A percentile compares a stretch with the other conserved stretches of the same genome.
Conservation (phyloP, 176 grass and related monocot species). For the Secale cereale region DNA sequence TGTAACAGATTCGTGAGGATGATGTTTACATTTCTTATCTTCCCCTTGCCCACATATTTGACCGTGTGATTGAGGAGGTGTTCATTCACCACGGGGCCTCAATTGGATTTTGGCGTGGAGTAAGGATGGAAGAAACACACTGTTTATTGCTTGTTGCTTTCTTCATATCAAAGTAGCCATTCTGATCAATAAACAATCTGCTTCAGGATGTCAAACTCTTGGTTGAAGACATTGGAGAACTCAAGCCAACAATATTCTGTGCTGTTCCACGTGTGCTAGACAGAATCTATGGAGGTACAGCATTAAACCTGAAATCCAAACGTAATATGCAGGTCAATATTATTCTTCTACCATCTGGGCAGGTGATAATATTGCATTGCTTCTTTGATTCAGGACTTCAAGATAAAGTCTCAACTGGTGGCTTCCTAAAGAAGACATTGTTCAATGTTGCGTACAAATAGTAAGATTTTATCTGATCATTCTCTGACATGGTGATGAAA, state of each 20-base stretch:
- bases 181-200: slow-evolving; percentile 26
- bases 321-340: neutral
- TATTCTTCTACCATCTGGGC: neutral
- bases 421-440: slow-evolving; percentile 71
- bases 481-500: neutral
- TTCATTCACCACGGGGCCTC: slow-evolving; percentile 86
- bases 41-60: slow-evolving; percentile 95
- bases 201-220: slow-evolving; percentile 88
- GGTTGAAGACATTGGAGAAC: slow-evolving; percentile 90
- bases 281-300: slow-evolving; percentile 79
- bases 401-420: slow-evolving; percentile 71
- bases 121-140: slow-evolving; percentile 36
- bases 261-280: slow-evolving; percentile 96
- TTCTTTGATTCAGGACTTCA: slow-evolving; percentile 64
- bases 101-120: slow-evolving; percentile 98
- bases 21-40: slow-evolving; percentile 92
- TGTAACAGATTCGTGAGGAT: slow-evolving; percentile 51
- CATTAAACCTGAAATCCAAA: slow-evolving; percentile 1
- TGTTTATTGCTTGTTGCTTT: neutral
- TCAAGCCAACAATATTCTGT: slow-evolving; percentile 90
- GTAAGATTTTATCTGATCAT: slow-evolving; percentile 39
- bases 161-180: neutral
- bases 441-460: slow-evolving; percentile 87
- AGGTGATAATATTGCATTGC: slow-evolving; percentile 20
- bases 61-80: slow-evolving; percentile 84